Percentiles rank a stretch among this genome's conserved stretches.
These are phyloP conservation scores for Turritis glabra DNA, from an alignment of 345 rosid genomes.

Conservation along the genomic window DNA sequence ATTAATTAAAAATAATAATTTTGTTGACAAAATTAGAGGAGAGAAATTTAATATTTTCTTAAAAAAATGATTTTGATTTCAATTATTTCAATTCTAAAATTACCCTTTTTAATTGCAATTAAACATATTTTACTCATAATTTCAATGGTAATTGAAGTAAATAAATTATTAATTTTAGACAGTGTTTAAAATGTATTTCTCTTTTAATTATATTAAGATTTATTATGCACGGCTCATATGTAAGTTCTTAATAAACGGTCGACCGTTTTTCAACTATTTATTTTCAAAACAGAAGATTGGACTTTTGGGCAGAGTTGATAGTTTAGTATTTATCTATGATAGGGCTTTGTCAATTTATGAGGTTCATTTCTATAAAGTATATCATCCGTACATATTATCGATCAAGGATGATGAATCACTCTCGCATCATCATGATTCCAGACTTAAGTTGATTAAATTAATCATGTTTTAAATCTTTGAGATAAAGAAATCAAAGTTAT, in stretches of 20 bases:
- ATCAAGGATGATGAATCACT: slow-evolving; percentile 18
- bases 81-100: too few species aligned
- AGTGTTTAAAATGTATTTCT: too few species aligned
- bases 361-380: neutral
- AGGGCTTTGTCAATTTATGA: neutral
- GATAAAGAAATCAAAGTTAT: neutral
- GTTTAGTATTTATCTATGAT: neutral
- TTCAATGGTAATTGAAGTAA: too few species aligned
- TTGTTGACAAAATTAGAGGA: too few species aligned
- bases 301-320: slow-evolving; percentile 9
- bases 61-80: too few species aligned
- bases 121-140: too few species aligned
- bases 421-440: neutral
- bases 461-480: neutral
- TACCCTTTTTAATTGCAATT: too few species aligned
- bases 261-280: neutral
- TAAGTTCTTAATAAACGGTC: neutral
- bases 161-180: too few species aligned
- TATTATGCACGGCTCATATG: slow-evolving; percentile 1
- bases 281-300: neutral
- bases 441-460: neutral
- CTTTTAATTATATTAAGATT: too few species aligned
- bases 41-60: too few species aligned
- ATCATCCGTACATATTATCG: slow-evolving; percentile 18
- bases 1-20: too few species aligned